Evolutionary conservation across 805 yeast species (phyloP), one percentile per base, ranked within the genome.

Genomic region (Blastobotrys parvus): DNA sequence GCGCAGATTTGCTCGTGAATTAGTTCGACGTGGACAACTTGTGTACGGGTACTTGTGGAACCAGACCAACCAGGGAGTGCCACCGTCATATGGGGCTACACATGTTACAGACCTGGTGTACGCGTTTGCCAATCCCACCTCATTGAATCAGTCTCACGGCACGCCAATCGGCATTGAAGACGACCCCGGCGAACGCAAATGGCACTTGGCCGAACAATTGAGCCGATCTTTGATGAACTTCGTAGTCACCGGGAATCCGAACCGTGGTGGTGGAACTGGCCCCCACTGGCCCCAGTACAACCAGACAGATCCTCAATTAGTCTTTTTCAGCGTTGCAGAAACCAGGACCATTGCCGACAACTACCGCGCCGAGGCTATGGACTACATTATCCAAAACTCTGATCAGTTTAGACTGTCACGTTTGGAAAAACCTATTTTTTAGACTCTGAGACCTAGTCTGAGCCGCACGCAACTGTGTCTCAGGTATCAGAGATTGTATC

Each of bases 11-110:
- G 38, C 38, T 17, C 13, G 20, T 17, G 38, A 16, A 35, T 20
- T 35, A 7, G 8, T 20, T n/a, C 13, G 8, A 21, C 15, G n/a
- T 15, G 23, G 23, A 13, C 8, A 16, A 13, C 6, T 11, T 16
- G 38, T 35, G 25, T 35, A 35, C 38, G 10, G 21, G 21, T 35
- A 35, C 25, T 13, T 16, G n/a, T 35, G 38, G 38, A 35, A 35
- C 25, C 38, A 35, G 23, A 18, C 38, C 10, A 20, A 35, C 38
- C 13, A 35, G 8, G 22, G 22, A 8, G 11, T 20, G 5, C 8
- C 5, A 13, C 25, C 20, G 13, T 6, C 23, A 13, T 16, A 11
- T n/a, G 38, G 38, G 6, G 13, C 38, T 16, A 20, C 22, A 15
- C 38, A 35, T n/a, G 11, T 35, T 7, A 17, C 17, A 7, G 38